Percentiles rank a stretch among this genome's conserved stretches.
These are phyloP conservation scores for Erigeron canadensis DNA, from an alignment of 129 eudicot genomes.

Conservation along the genomic window DNA sequence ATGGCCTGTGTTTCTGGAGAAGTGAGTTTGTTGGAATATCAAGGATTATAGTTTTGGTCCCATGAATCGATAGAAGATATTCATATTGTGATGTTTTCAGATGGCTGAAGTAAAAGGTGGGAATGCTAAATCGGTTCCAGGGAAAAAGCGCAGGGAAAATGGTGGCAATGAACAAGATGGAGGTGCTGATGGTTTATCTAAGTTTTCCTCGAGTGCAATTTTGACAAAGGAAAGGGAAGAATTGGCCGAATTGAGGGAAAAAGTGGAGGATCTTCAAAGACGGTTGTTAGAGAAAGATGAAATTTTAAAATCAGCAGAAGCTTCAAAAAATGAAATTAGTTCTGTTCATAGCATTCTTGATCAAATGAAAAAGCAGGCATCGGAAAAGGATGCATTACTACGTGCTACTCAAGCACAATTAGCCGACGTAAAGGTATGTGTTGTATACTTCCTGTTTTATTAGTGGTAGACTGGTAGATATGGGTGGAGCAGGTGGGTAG, in stretches of 20 bases:
- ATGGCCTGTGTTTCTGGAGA: no score
- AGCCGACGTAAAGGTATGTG: conserved; percentile 76
- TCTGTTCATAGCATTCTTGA: conserved; percentile 47
- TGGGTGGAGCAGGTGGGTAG: neutral
- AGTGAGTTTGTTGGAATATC: no score
- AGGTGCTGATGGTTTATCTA: conserved; percentile 45
- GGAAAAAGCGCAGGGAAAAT: conserved; percentile 62
- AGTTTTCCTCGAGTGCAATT: conserved; percentile 47
- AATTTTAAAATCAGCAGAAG: conserved; percentile 64
- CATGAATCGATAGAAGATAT: neutral
- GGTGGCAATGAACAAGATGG: conserved; percentile 43
- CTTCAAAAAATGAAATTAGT: conserved; percentile 48
- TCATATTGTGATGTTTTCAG: conserved; percentile 38
- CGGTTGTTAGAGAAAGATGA: conserved; percentile 81
- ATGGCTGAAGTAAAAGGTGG: conserved; percentile 52
- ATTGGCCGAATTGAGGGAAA: conserved; percentile 59
- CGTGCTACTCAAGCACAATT: conserved; percentile 76
- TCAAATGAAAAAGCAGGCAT: conserved; percentile 56
- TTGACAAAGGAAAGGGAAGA: conserved; percentile 72
- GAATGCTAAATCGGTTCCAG: conserved; percentile 56
- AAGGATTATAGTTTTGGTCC: no score
- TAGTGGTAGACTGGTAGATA: neutral
- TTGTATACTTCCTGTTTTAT: neutral
- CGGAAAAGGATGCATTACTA: conserved; percentile 60
- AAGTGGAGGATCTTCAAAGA: conserved; percentile 71